Evolutionary conservation across 2,329 filamentous ascomycete species (phyloP), one percentile per base, ranked within the genome.

Genomic region (Phaeosphaeriaceae sp.): DNA sequence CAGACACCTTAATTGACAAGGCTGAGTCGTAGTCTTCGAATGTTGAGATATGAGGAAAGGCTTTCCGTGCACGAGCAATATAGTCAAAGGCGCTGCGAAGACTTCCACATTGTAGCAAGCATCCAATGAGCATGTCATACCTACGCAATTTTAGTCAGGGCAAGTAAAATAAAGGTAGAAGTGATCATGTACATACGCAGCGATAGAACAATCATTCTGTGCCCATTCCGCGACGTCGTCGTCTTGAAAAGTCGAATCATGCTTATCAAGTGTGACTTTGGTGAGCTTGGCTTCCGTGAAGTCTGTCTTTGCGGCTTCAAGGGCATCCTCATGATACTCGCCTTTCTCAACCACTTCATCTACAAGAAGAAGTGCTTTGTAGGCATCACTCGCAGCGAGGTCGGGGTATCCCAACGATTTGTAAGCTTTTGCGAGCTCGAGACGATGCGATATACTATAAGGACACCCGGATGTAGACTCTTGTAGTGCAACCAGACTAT

Each of bases 331-430:
- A 72, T 95, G 89, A 70, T 93, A 96, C 76, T 97, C 93, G 41
- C 87, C 86, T 61, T 94, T 91, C 54, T 95, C 89, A 62, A 84
- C 78, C 36, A 92, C 85, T 65, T 95, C 92, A 72, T 98, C 94
- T 17, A 91, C 86, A 48, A 99, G 81, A 3, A 97, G 85, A n/a
- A 98, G 84, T 1, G 93, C 93, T 54, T 91, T 89, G 75, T 98
- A 98, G 5, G 92, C 92, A 81, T 97, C 93, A 33, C 92, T 92
- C 11, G 90, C 89, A 5, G 93, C 93, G 41, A 99, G 86, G 76
- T 99, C 95, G 0, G 92, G 92, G 76, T 97, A 98, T 40, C 88
- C 91, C 48, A 97, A 83, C 47, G 87, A 82, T 17, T 88, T 85
- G 76, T 97, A 88, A 44, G 90, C 82, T 33, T 85, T 80, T 22